phyloP scores from a whole-genome alignment of 2,329 filamentous ascomycete genomes.

The Coniochaeta sp. region DNA sequence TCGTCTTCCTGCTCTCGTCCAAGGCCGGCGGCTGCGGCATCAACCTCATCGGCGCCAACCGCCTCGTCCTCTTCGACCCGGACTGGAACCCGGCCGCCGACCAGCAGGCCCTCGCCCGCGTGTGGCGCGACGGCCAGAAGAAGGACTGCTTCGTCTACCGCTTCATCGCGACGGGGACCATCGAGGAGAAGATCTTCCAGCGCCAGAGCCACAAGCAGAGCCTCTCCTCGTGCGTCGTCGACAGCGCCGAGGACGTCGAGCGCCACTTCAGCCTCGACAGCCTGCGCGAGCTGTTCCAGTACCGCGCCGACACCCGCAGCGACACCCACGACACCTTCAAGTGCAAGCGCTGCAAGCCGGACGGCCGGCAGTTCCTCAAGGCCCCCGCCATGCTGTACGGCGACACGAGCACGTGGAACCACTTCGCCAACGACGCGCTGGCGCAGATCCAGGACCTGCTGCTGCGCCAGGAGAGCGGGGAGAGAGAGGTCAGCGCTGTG shows the following conservation, averaged over 20 bases:
- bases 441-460: slow-evolving; percentile 84
- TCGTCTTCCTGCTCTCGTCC: slow-evolving; percentile 91
- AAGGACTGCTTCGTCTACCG: slow-evolving; percentile 99
- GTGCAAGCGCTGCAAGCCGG: slow-evolving; percentile 87
- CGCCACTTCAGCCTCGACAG: slow-evolving; percentile 91
- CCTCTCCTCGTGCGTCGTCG: slow-evolving; percentile 90
- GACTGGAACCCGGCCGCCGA: slow-evolving; percentile 98
- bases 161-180: slow-evolving; percentile 97
- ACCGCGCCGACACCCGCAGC: slow-evolving; percentile 73
- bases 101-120: slow-evolving; percentile 91
- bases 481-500: slow-evolving; percentile 80
- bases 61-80: slow-evolving; percentile 91
- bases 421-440: slow-evolving; percentile 78
- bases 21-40: slow-evolving; percentile 96
- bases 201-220: slow-evolving; percentile 97
- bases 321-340: slow-evolving; percentile 99
- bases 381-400: slow-evolving; percentile 94
- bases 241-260: slow-evolving; percentile 94
- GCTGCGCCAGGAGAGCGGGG: slow-evolving; percentile 74
- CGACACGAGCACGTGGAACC: slow-evolving; percentile 99
- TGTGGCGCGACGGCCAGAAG: slow-evolving; percentile 98
- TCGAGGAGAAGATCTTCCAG: slow-evolving; percentile 99
- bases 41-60: slow-evolving; percentile 90
- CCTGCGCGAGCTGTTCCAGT: slow-evolving; percentile 89
- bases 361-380: slow-evolving; percentile 82